A percentile compares a stretch with the other conserved stretches of the same genome.
Conservation (phyloP, 805 yeast genomes). For the Cyberlindnera petersonii region DNA sequence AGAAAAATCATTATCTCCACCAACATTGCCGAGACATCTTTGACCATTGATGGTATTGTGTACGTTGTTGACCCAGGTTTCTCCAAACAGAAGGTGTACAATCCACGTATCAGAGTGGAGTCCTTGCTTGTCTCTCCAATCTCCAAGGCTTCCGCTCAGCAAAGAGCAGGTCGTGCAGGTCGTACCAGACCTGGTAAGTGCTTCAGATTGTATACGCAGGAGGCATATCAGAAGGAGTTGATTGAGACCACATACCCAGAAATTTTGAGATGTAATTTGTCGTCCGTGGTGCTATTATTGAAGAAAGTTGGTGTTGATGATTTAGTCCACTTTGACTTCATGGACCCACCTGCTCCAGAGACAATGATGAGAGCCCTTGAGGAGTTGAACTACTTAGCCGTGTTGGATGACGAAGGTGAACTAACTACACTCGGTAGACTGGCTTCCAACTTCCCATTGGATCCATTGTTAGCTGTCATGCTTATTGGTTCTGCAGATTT, state of each 20-base stretch:
- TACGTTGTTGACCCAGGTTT: conserved; percentile 98
- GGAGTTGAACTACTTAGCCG: conserved; percentile 84
- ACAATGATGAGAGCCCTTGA: conserved; percentile 99
- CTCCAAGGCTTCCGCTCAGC: conserved; percentile 96
- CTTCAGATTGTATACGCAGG: conserved; percentile 93
- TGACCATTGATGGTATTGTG: conserved; percentile 96
- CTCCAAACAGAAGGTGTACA: conserved; percentile 92
- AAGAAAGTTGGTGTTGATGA: conserved; percentile 95
- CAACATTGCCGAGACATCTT: conserved; percentile 95
- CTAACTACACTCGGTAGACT: conserved; percentile 84
- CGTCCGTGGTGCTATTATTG: conserved; percentile 87
- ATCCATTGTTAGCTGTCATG: conserved; percentile 93
- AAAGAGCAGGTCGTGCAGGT: conserved; percentile 99
- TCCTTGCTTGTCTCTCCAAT: conserved; percentile 92
- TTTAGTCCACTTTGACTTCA: conserved; percentile 94
- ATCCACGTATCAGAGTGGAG: conserved; percentile 94
- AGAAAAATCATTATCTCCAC: conserved; percentile 90
- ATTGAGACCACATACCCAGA: conserved; percentile 96
- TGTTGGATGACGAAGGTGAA: conserved; percentile 89
- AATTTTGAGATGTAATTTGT: conserved; percentile 83
- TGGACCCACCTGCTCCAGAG: conserved; percentile 99
- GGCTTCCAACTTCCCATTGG: conserved; percentile 91
- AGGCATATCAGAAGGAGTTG: conserved; percentile 89
- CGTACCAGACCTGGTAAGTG: conserved; percentile 98
- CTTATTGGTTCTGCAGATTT: conserved; percentile 83